Percentiles rank a stretch among this genome's conserved stretches.
These are phyloP conservation scores for Rubroboletus satanas DNA, from an alignment of 768 basidiomycete species.

Conservation along the genomic window DNA sequence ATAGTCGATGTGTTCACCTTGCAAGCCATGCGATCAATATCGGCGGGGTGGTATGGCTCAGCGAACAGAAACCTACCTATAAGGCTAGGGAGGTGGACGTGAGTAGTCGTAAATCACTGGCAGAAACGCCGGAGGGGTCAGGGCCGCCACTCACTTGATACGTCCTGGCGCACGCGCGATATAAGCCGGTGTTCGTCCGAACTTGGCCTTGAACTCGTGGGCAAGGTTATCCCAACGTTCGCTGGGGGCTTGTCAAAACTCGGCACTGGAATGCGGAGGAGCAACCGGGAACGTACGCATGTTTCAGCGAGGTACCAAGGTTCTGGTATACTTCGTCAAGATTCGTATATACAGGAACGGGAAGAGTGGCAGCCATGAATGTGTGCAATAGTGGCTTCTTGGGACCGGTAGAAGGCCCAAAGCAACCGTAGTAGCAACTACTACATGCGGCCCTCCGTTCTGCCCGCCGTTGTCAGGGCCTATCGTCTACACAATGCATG, in stretches of 20 bases:
- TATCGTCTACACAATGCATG: no score
- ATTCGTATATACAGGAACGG: constrained; percentile 59
- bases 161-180: constrained; percentile 78
- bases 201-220: constrained; percentile 57
- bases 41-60: not conserved
- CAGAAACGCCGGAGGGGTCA: not conserved
- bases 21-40: constrained; percentile 11
- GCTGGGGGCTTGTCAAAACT: constrained; percentile 18
- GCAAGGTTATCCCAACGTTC: constrained; percentile 60
- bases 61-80: constrained; percentile 29
- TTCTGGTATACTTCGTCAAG: constrained; percentile 54
- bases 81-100: constrained; percentile 20
- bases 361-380: constrained; percentile 50
- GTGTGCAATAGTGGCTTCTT: not conserved
- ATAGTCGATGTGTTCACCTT: constrained; percentile 85
- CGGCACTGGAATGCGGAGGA: not conserved
- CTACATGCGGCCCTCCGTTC: no score
- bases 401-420: not conserved
- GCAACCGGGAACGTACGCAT: constrained; percentile 36
- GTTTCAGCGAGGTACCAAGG: constrained; percentile 49
- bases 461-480: no score
- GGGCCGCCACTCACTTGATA: constrained; percentile 54
- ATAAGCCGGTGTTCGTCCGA: constrained; percentile 62
- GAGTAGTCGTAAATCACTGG: not conserved
- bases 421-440: not conserved